Evolutionary conservation across 1,139 yeast species (phyloP).

Genomic region (Saccharomycopsis phalli): DNA sequence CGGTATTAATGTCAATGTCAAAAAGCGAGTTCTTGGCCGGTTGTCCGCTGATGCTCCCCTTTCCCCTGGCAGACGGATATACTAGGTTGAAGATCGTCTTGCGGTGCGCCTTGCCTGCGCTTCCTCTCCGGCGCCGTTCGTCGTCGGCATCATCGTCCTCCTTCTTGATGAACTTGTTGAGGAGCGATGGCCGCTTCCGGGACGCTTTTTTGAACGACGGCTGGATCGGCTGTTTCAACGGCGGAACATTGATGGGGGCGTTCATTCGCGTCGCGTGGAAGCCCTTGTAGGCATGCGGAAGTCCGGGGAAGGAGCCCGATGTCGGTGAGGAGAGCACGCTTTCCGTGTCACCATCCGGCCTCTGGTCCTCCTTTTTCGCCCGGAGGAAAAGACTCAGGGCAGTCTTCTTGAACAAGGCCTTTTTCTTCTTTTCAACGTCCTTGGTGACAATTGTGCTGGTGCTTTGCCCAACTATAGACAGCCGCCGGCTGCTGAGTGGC

Average conservation of each 20-base stretch:
- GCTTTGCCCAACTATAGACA: neutral
- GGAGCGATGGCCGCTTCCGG: conserved; percentile 20
- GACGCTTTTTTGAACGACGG: conserved; percentile 26
- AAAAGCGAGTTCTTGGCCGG: conserved; percentile 6
- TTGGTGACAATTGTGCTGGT: neutral
- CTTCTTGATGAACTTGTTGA: conserved; percentile 19
- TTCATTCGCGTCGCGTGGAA: conserved; percentile 35
- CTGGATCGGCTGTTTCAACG: conserved; percentile 41
- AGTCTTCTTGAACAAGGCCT: conserved; percentile 14
- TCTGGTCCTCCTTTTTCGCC: conserved; percentile 5
- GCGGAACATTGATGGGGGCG: conserved; percentile 37
- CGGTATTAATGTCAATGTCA: conserved; percentile 14
- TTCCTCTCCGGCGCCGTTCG: conserved; percentile 7
- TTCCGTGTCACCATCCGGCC: conserved; percentile 2
- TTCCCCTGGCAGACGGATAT: conserved; percentile 9
- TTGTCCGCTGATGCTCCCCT: conserved; percentile 12
- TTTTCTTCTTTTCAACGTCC: conserved; percentile 1
- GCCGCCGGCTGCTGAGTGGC: neutral
- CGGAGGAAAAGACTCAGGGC: conserved; percentile 17
- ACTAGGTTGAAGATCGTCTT: conserved; percentile 10
- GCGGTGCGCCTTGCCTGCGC: conserved; percentile 13
- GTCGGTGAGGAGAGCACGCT: neutral
- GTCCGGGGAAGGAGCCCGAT: conserved; percentile 8
- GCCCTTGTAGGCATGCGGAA: conserved; percentile 35
- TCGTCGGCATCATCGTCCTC: conserved; percentile 4